Percentiles rank a stretch among this genome's conserved stretches.
These are phyloP conservation scores for Termitomyces sp. DNA, from an alignment of 1,284 basidiomycete genomes.

Conservation along the genomic window DNA sequence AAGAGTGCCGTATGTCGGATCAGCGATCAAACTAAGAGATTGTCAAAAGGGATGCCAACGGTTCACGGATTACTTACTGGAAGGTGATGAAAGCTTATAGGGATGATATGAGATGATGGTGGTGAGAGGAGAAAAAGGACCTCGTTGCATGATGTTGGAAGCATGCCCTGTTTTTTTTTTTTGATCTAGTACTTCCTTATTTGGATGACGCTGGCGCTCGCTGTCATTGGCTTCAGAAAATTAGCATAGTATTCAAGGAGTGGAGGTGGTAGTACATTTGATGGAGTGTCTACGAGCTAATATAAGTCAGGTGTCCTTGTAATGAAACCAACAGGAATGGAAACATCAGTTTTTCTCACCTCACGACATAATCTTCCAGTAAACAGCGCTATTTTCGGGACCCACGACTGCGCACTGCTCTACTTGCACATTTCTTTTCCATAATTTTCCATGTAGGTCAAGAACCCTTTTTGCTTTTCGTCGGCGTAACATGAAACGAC, in stretches of 20 bases:
- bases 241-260: not conserved
- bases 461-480: slow-evolving; percentile 53
- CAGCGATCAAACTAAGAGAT: not conserved
- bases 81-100: not conserved
- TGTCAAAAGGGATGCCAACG: slow-evolving; percentile 5
- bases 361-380: slow-evolving; percentile 57
- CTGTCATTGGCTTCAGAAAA: not conserved
- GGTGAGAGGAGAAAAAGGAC: not conserved
- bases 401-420: slow-evolving; percentile 67
- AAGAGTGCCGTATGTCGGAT: slow-evolving; percentile 1
- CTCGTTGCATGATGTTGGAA: slow-evolving; percentile 5
- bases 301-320: not conserved
- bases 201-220: not conserved
- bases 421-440: slow-evolving; percentile 61
- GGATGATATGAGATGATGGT: slow-evolving; percentile 1
- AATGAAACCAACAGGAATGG: not conserved
- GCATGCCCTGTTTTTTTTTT: not conserved
- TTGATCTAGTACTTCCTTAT: not conserved
- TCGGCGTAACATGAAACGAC: slow-evolving; percentile 52
- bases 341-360: not conserved
- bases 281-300: not conserved
- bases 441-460: slow-evolving; percentile 63
- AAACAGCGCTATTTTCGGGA: slow-evolving; percentile 62
- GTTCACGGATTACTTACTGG: slow-evolving; percentile 1
- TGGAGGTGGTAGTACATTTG: not conserved